phyloP scores from a whole-genome alignment of 306 rosid species.

The Cucumis melo region DNA sequence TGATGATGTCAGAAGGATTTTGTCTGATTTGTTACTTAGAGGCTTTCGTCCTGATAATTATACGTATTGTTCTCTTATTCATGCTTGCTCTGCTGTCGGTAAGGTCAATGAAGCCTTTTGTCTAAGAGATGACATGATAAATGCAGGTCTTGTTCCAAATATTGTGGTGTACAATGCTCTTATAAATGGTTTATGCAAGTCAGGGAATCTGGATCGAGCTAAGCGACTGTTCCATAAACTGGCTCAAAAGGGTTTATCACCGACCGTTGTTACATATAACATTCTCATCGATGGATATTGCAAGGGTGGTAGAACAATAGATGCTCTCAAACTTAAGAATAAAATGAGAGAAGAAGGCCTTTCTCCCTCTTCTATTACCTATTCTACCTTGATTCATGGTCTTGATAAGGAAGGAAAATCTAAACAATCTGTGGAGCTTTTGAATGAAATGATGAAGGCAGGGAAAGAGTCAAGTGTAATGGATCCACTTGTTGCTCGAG shows the following conservation, averaged over 20 bases:
- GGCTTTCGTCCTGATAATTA: slow-evolving; percentile 72
- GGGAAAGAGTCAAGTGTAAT: slow-evolving; percentile 12
- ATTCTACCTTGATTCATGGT: slow-evolving; percentile 26
- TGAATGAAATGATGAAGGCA: slow-evolving; percentile 21
- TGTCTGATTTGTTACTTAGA: slow-evolving; percentile 35
- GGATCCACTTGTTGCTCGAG: slow-evolving; percentile 7
- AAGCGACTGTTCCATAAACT: slow-evolving; percentile 59
- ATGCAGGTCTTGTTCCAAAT: slow-evolving; percentile 51
- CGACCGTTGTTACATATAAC: slow-evolving; percentile 60
- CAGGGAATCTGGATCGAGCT: slow-evolving; percentile 64
- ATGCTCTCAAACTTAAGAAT: slow-evolving; percentile 52
- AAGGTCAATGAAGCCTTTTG: slow-evolving; percentile 59
- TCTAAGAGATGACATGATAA: slow-evolving; percentile 63
- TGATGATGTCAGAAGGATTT: slow-evolving; percentile 41
- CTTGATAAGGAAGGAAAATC: slow-evolving; percentile 15
- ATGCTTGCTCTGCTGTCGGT: slow-evolving; percentile 48
- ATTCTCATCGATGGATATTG: slow-evolving; percentile 45
- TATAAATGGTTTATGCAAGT: slow-evolving; percentile 62
- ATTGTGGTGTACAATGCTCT: slow-evolving; percentile 59
- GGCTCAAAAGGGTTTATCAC: slow-evolving; percentile 48
- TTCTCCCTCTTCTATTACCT: slow-evolving; percentile 26
- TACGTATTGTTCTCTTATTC: slow-evolving; percentile 67
- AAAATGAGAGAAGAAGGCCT: slow-evolving; percentile 49
- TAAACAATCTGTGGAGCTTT: slow-evolving; percentile 14
- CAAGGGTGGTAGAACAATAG: slow-evolving; percentile 41